Percentiles rank a stretch among this genome's conserved stretches.
phyloP scores from a whole-genome alignment of 2,329 filamentous ascomycete species.

The Colletotrichum sp. region DNA sequence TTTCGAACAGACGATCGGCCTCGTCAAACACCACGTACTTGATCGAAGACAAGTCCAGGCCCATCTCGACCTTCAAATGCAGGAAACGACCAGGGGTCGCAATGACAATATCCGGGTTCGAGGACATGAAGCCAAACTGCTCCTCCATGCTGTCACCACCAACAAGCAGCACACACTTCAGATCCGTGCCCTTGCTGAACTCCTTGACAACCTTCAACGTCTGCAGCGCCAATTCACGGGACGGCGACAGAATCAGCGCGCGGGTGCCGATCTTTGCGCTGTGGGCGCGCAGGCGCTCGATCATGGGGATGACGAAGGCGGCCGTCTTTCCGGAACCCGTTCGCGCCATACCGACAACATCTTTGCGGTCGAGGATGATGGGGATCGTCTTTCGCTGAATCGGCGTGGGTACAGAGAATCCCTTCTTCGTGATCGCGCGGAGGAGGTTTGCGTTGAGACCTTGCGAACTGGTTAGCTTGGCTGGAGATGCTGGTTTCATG shows the following conservation, averaged over 20 bases:
- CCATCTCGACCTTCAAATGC: conserved; percentile 97
- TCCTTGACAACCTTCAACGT: conserved; percentile 97
- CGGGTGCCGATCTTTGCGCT: conserved; percentile 85
- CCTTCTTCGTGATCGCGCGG: conserved; percentile 91
- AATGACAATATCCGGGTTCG: conserved; percentile 96
- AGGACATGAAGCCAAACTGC: conserved; percentile 90
- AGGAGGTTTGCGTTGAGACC: conserved; percentile 82
- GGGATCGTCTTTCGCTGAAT: conserved; percentile 98
- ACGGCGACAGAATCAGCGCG: conserved; percentile 88
- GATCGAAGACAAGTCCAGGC: conserved; percentile 86
- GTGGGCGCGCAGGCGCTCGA: conserved; percentile 89
- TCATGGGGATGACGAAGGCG: conserved; percentile 98
- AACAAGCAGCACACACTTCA: conserved; percentile 88
- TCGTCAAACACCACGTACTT: conserved; percentile 97
- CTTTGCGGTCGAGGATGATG: conserved; percentile 84
- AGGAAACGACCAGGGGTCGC: conserved; percentile 96
- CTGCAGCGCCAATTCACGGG: conserved; percentile 91
- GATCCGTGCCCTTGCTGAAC: conserved; percentile 85
- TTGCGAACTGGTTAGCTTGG: conserved; percentile 31
- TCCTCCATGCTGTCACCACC: conserved; percentile 96
- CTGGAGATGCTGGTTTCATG: neutral
- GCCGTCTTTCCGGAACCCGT: conserved; percentile 99
- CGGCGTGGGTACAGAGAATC: conserved; percentile 93
- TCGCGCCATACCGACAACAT: conserved; percentile 98
- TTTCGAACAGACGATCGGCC: conserved; percentile 95